Base-by-base conservation (phyloP, 305 asterid genomes). In the Withania somnifera region DNA sequence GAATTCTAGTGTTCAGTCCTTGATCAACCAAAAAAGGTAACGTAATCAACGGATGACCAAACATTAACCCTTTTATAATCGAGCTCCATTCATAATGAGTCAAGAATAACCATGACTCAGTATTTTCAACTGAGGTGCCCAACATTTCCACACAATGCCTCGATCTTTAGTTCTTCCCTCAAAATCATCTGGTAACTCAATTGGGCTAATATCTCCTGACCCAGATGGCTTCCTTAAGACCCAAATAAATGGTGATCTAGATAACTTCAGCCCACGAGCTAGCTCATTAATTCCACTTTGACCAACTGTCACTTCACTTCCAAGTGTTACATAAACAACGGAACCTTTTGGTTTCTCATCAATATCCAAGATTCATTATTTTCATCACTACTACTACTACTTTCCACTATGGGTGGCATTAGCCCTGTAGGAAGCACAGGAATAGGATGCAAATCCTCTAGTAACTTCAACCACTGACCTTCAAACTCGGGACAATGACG, bases 241-340 rank as follows among this genome's bases (percentile, higher is more conserved):
- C 94, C 92, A 90, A 32, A 91, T 79, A 86, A 92, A 92, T 0
- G 91, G 87, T 0, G 85, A 84, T 4, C 79, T 87, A 0, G 91
- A 84, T 28, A 84, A 68, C 80, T 92, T 93, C 20, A 91, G 75
- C 6, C 94, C 93, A 2, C 58, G 47, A 28, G 93, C 93, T 45
- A 92, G 47, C 88, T 91, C 92, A 5, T n/a, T 61, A 57, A 92
- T 83, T 11, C 91, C 83, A 17, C 14, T 81, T 36, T 42, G 82
- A 61, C 79, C 79, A 32, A 61, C 66, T 0, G 45, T 40, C 30
- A 60, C 86, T 79, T 90, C 93, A n/a, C 87, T 86, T 5, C 91
- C 90, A 1, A 90, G 66, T 0, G 89, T 90, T 14, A 86, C 88
- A 58, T 87, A 88, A 17, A 90, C 78, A 0, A 88, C 88, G 0